These are phyloP conservation scores for Hemileccinum impolitum DNA, from an alignment of 768 basidiomycete species.

Conservation along the genomic window DNA sequence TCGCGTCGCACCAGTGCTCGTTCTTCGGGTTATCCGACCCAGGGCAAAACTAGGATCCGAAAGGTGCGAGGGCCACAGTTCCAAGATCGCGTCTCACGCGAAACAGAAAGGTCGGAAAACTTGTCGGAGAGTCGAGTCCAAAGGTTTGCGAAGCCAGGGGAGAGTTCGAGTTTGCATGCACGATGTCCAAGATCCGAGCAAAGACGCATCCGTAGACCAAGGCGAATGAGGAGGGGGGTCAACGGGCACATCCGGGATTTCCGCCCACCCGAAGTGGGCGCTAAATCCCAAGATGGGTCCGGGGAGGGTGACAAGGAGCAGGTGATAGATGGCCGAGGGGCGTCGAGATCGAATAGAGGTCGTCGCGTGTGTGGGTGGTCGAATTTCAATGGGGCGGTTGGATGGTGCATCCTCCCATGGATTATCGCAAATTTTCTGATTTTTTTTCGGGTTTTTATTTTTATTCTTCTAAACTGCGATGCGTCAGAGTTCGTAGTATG, in stretches of 20 bases:
- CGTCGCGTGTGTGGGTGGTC: not conserved
- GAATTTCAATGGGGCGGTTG: not conserved
- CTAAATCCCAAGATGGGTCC: not conserved
- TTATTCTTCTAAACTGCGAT: not conserved
- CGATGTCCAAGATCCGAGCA: not conserved
- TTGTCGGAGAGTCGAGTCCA: not conserved
- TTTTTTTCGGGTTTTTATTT: not conserved
- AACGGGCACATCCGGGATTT: not conserved
- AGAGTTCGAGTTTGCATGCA: not conserved
- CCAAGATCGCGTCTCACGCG: not conserved
- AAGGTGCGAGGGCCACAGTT: not conserved
- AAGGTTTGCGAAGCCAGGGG: not conserved
- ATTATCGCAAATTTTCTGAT: constrained; percentile 3
- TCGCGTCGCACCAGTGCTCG: not conserved
- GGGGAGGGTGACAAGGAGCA: not conserved
- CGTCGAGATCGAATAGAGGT: not conserved
- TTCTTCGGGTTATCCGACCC: not conserved
- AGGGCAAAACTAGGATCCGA: not conserved
- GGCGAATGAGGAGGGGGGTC: not conserved
- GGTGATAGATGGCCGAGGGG: not conserved
- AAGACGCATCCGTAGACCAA: not conserved
- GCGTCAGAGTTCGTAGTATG: not conserved
- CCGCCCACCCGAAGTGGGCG: not conserved
- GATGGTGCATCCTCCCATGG: not conserved
- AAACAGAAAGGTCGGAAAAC: not conserved